These are phyloP conservation scores for Colletotrichum endophyticum DNA, from an alignment of 2,329 filamentous ascomycete species.

Conservation along the genomic window DNA sequence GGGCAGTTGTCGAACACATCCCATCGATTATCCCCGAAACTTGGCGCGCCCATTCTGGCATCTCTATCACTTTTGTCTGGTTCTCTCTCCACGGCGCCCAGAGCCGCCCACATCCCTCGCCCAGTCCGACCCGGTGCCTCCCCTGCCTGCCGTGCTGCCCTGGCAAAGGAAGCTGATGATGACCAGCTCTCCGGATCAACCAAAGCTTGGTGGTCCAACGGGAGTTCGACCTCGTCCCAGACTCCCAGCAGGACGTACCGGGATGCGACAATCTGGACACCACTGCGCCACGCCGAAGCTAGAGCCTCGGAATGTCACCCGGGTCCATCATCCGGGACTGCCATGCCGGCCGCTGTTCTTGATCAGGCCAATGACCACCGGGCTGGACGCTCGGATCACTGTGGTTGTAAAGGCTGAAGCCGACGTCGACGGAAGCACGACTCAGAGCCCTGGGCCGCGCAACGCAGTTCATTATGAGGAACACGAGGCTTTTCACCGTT, in stretches of 20 bases:
- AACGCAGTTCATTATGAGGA: background rate
- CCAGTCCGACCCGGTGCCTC: background rate
- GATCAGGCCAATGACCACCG: background rate
- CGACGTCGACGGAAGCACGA: background rate
- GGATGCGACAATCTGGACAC: background rate
- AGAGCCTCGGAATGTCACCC: conserved; percentile 8
- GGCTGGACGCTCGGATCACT: background rate
- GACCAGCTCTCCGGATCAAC: conserved; percentile 7
- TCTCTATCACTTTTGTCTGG: background rate
- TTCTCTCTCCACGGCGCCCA: conserved; percentile 1
- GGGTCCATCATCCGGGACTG: conserved; percentile 1
- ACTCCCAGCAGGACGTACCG: background rate
- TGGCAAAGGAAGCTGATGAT: background rate
- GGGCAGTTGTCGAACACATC: conserved; percentile 10
- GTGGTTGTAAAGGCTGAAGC: background rate
- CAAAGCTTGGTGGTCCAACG: conserved; percentile 4
- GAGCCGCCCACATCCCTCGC: conserved; percentile 12
- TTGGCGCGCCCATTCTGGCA: background rate
- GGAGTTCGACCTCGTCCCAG: background rate
- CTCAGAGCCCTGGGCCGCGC: conserved; percentile 6
- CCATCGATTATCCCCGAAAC: conserved; percentile 2
- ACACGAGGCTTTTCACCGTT: conserved; percentile 1
- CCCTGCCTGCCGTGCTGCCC: background rate
- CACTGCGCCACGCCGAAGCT: conserved; percentile 17
- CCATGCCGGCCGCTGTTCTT: conserved; percentile 10